phyloP scores from a whole-genome alignment of 1,284 basidiomycete genomes.

The Puccinia brachypodii region DNA sequence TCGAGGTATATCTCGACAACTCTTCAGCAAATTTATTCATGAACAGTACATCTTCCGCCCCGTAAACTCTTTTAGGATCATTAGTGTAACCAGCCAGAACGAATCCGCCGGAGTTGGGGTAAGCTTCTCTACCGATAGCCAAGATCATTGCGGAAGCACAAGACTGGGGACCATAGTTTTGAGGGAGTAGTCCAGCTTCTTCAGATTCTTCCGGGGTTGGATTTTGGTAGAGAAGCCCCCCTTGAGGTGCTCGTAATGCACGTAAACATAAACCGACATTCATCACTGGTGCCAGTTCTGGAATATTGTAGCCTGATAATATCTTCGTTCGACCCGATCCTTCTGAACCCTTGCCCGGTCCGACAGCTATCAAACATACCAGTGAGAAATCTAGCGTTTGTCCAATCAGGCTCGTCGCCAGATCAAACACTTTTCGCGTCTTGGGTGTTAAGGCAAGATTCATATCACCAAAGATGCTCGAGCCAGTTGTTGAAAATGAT shows the following conservation, averaged over 20 bases:
- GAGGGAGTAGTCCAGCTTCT: neutral
- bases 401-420: conserved; percentile 51
- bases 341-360: neutral
- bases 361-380: conserved; percentile 51
- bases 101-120: conserved; percentile 49
- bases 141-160: conserved; percentile 52
- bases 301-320: conserved; percentile 52
- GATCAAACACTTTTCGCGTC: conserved; percentile 53
- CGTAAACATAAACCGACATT: conserved; percentile 53
- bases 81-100: conserved; percentile 52
- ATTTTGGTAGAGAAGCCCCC: conserved; percentile 54
- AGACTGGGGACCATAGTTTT: neutral
- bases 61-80: conserved; percentile 50
- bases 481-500: neutral
- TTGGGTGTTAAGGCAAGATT: conserved; percentile 36
- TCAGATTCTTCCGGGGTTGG: conserved; percentile 43
- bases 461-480: conserved; percentile 22
- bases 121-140: conserved; percentile 50
- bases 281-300: conserved; percentile 51
- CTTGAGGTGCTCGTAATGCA: conserved; percentile 53
- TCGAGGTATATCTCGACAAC: conserved; percentile 48
- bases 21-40: conserved; percentile 52
- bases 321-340: conserved; percentile 33
- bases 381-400: conserved; percentile 53
- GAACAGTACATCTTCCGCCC: conserved; percentile 51